Percentiles rank a stretch among this genome's conserved stretches.
These are phyloP conservation scores for Alternaria sp. DNA, from an alignment of 2,329 filamentous ascomycete species.

Conservation along the genomic window DNA sequence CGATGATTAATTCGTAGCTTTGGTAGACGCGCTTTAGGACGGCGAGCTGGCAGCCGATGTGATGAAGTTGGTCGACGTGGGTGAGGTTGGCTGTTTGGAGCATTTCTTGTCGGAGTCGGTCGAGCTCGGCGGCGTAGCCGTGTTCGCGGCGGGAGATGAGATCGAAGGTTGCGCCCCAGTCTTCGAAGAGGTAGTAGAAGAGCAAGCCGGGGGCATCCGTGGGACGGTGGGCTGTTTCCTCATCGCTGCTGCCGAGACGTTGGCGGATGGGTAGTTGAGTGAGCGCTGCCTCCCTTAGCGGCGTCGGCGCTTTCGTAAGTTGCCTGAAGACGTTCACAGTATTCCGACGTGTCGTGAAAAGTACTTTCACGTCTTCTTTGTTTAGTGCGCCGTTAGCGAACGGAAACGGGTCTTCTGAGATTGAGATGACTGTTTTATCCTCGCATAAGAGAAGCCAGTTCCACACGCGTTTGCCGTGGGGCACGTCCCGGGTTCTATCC, in stretches of 20 bases:
- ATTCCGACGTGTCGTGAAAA: conserved; percentile 62
- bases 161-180: conserved; percentile 66
- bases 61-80: conserved; percentile 61
- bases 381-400: conserved; percentile 46
- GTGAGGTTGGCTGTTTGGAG: conserved; percentile 56
- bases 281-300: conserved; percentile 48
- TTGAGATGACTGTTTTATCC: conserved; percentile 74
- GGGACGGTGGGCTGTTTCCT: conserved; percentile 54
- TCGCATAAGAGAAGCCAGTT: conserved; percentile 74
- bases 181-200: conserved; percentile 72
- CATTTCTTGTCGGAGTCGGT: conserved; percentile 60
- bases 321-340: conserved; percentile 67
- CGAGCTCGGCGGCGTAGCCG: conserved; percentile 56
- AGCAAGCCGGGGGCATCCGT: conserved; percentile 65
- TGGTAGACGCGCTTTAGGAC: conserved; percentile 67
- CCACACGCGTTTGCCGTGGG: conserved; percentile 65
- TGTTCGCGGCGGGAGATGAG: conserved; percentile 59
- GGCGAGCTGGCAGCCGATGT: conserved; percentile 66
- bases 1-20: conserved; percentile 65
- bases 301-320: conserved; percentile 61
- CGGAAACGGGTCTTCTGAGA: conserved; percentile 66
- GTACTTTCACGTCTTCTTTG: conserved; percentile 53
- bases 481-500: conserved; percentile 47
- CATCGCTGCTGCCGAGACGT: conserved; percentile 52
- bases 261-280: conserved; percentile 54